These are phyloP conservation scores for Capsella bursapastoris DNA, from an alignment of 345 rosid species.

Conservation along the genomic window DNA sequence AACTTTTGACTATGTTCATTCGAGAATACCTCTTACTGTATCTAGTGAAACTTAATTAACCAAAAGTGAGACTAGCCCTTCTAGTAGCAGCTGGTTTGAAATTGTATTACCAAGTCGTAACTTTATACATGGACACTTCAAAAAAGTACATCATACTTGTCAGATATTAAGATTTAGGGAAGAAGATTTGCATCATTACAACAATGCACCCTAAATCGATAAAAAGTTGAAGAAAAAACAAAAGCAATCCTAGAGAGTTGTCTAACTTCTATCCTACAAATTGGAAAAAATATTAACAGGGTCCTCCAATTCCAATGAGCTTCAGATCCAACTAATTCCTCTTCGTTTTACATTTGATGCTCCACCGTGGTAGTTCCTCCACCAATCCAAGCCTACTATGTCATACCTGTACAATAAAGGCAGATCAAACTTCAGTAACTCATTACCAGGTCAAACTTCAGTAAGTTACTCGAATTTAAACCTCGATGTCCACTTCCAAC, in stretches of 20 bases:
- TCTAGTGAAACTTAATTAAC: not conserved
- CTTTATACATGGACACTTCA: slow-evolving; percentile 33
- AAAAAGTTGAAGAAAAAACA: not conserved
- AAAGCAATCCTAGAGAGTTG: slow-evolving; percentile 1
- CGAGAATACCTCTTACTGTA: too few species aligned
- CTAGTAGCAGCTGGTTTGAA: not conserved
- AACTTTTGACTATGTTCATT: too few species aligned
- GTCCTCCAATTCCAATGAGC: slow-evolving; percentile 28
- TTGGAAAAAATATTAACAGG: slow-evolving; percentile 29
- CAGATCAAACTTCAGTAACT: slow-evolving; percentile 10
- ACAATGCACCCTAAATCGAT: slow-evolving; percentile 33
- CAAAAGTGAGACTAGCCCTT: not conserved
- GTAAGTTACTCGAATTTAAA: not conserved
- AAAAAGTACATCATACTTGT: slow-evolving; percentile 30
- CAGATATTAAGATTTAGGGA: slow-evolving; percentile 18
- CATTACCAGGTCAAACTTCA: slow-evolving; percentile 10
- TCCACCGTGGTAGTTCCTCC: slow-evolving; percentile 30
- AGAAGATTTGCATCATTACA: slow-evolving; percentile 19
- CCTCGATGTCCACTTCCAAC: not conserved
- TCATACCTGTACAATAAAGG: slow-evolving; percentile 24
- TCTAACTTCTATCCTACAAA: slow-evolving; percentile 31
- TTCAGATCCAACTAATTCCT: slow-evolving; percentile 15
- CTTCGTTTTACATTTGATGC: slow-evolving; percentile 1
- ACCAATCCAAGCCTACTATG: slow-evolving; percentile 28
- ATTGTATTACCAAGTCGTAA: not conserved